A percentile compares a stretch with the other conserved stretches of the same genome.
These are phyloP conservation scores for Neonectria punicea DNA, from an alignment of 2,329 filamentous ascomycete species.

Conservation along the genomic window DNA sequence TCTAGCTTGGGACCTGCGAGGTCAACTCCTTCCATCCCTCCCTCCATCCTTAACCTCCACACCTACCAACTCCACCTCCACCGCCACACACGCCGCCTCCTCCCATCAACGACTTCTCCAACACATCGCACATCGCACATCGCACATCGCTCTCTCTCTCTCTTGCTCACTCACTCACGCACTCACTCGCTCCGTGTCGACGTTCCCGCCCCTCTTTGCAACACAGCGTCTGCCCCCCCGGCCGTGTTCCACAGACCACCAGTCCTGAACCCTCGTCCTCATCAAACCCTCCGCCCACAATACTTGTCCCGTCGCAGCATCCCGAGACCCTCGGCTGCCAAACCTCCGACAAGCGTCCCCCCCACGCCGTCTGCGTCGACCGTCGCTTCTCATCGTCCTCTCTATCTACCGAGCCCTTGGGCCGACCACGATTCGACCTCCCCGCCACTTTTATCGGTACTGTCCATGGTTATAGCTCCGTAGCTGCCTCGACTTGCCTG, in stretches of 20 bases:
- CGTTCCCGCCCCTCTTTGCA: conserved; percentile 34
- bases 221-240: conserved; percentile 31
- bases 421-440: conserved; percentile 29
- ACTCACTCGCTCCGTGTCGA: conserved; percentile 22
- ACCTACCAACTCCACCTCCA: conserved; percentile 18
- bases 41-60: conserved; percentile 23
- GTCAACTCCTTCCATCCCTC: conserved; percentile 25
- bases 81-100: conserved; percentile 23
- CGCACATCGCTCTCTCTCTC: conserved; percentile 12
- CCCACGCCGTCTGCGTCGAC: conserved; percentile 23
- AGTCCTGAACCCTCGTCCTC: conserved; percentile 40
- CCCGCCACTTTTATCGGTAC: conserved; percentile 23
- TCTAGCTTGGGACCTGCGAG: conserved; percentile 27
- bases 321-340: conserved; percentile 36
- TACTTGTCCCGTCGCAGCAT: conserved; percentile 28
- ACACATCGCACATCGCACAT: conserved; percentile 22
- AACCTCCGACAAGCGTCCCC: conserved; percentile 28
- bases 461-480: conserved; percentile 39
- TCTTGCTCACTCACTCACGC: conserved; percentile 26
- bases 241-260: conserved; percentile 34
- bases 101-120: conserved; percentile 20
- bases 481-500: conserved; percentile 38
- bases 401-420: conserved; percentile 23
- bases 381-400: conserved; percentile 22
- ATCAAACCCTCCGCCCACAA: conserved; percentile 42